Conservation (phyloP, 192 early-diverging fungal genomes). For the Phycomyces nitens region DNA sequence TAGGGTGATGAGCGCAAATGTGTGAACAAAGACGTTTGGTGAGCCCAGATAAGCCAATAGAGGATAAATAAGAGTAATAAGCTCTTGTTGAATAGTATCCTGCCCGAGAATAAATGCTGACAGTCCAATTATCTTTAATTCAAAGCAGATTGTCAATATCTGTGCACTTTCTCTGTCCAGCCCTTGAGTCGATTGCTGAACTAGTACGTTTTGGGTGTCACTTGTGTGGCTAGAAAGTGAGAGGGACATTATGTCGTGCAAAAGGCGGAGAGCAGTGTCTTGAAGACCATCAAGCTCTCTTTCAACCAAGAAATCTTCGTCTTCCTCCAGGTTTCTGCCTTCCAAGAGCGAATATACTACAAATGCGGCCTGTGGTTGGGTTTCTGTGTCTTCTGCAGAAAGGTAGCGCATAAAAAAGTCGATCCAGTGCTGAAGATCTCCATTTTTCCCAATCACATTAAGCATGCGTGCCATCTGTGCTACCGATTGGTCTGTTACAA, state of each 20-base stretch:
- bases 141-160: conserved; percentile 22
- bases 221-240: neutral
- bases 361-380: conserved; percentile 32
- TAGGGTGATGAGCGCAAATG: conserved; percentile 39
- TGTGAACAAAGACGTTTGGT: conserved; percentile 36
- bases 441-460: conserved; percentile 26
- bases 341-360: conserved; percentile 33
- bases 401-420: conserved; percentile 36
- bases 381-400: conserved; percentile 4
- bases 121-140: conserved; percentile 20
- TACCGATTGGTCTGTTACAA: conserved; percentile 15
- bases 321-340: conserved; percentile 17
- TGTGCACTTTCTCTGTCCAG: conserved; percentile 4
- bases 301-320: neutral
- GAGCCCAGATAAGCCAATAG: conserved; percentile 45
- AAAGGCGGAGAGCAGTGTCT: neutral
- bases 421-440: conserved; percentile 25
- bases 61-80: conserved; percentile 41
- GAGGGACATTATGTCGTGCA: neutral
- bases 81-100: conserved; percentile 23
- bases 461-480: conserved; percentile 24
- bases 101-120: conserved; percentile 8
- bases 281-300: neutral
- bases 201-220: neutral
- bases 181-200: neutral